Percentiles rank a stretch among this genome's conserved stretches.
These are phyloP conservation scores for Dichomitus squalens DNA, from an alignment of 1,284 basidiomycete genomes.

Conservation along the genomic window DNA sequence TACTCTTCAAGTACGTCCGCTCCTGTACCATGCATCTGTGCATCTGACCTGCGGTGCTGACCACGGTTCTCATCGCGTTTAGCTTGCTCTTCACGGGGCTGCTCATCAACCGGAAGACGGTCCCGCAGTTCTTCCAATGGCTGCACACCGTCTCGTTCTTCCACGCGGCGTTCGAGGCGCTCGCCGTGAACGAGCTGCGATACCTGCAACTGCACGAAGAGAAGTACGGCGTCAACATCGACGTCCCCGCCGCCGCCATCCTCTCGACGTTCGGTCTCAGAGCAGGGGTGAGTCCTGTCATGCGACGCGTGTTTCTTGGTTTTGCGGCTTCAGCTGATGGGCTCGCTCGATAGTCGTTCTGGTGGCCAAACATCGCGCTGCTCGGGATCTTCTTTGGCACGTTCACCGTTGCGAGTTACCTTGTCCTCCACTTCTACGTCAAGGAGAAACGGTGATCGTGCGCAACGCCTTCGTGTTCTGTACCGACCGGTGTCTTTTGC, in stretches of 20 bases:
- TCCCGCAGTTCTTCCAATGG: slow-evolving; percentile 77
- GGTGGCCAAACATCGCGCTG: slow-evolving; percentile 91
- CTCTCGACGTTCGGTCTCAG: slow-evolving; percentile 88
- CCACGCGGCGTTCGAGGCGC: slow-evolving; percentile 97
- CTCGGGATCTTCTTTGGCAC: slow-evolving; percentile 82
- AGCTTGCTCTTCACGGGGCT: slow-evolving; percentile 95
- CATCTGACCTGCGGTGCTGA: background rate
- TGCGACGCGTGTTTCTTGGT: background rate
- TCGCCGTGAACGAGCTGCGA: slow-evolving; percentile 93
- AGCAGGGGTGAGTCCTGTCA: slow-evolving; percentile 60
- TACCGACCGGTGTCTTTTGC: too few species aligned
- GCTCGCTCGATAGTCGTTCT: slow-evolving; percentile 70
- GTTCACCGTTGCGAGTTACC: slow-evolving; percentile 76
- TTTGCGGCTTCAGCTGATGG: background rate
- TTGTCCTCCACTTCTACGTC: slow-evolving; percentile 86
- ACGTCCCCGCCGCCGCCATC: slow-evolving; percentile 93
- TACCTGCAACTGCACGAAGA: slow-evolving; percentile 92
- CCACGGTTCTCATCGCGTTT: background rate
- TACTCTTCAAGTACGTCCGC: slow-evolving; percentile 91
- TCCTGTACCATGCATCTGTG: background rate
- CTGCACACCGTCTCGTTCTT: slow-evolving; percentile 93
- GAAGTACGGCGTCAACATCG: slow-evolving; percentile 90
- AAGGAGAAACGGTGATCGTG: slow-evolving; percentile 78
- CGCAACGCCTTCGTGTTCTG: too few species aligned
- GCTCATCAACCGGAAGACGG: slow-evolving; percentile 90